phyloP scores from a whole-genome alignment of 495 filamentous ascomycete genomes.

The Antarctomyces pellizariae region DNA sequence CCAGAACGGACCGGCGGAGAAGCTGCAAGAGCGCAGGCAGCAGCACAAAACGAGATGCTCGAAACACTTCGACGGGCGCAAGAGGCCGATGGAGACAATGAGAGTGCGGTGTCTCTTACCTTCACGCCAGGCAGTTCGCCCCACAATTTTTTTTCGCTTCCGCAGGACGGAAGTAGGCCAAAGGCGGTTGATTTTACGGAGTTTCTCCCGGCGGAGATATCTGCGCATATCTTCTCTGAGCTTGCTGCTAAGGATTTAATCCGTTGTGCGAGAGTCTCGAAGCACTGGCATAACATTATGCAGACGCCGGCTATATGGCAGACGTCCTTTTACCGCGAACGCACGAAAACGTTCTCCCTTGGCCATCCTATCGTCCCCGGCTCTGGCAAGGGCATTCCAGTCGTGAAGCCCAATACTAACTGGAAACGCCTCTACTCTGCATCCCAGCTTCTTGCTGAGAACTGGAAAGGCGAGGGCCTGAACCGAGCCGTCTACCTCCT shows the following conservation, averaged over 20 bases:
- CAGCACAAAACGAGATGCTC: constrained; percentile 38
- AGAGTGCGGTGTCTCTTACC: constrained; percentile 67
- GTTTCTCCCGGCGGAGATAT: constrained; percentile 45
- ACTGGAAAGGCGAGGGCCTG: constrained; percentile 57
- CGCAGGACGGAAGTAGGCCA: constrained; percentile 7
- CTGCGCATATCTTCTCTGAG: constrained; percentile 43
- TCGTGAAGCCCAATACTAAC: constrained; percentile 28
- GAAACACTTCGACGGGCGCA: constrained; percentile 16
- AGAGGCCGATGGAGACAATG: constrained; percentile 29
- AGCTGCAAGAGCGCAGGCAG: constrained; percentile 45
- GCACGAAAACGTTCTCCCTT: constrained; percentile 28
- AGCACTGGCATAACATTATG: constrained; percentile 34
- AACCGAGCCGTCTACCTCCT: constrained; percentile 70
- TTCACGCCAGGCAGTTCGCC: constrained; percentile 20
- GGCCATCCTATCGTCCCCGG: constrained; percentile 21
- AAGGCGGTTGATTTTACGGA: constrained; percentile 35
- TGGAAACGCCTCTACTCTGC: constrained; percentile 76
- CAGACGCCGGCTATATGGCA: constrained; percentile 53
- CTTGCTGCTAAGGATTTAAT: constrained; percentile 45
- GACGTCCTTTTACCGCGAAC: constrained; percentile 46
- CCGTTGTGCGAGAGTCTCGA: constrained; percentile 35
- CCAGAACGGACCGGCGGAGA: constrained; percentile 35
- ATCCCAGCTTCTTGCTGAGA: constrained; percentile 44
- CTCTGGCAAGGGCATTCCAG: constrained; percentile 22
- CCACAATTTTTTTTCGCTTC: constrained; percentile 10